These are phyloP conservation scores for Euryodendron excelsum DNA, from an alignment of 148 eudicot genomes.

Conservation along the genomic window DNA sequence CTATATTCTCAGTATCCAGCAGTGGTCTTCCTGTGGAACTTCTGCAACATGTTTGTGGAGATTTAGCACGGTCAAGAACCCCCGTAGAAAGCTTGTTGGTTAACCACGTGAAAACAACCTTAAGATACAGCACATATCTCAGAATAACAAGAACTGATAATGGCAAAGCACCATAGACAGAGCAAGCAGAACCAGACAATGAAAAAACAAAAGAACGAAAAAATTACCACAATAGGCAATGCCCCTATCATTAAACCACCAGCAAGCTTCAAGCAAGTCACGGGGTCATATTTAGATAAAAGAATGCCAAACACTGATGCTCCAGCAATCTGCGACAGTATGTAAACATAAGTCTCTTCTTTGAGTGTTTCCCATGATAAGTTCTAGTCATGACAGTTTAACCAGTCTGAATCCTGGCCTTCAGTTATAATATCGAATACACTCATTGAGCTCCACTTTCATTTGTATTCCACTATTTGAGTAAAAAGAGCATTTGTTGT, in stretches of 20 bases:
- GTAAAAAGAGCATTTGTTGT: background rate
- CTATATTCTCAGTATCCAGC: conserved; percentile 45
- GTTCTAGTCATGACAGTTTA: background rate
- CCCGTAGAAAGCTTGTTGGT: conserved; percentile 83
- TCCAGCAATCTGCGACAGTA: conserved; percentile 69
- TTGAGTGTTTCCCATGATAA: background rate
- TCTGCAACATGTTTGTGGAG: conserved; percentile 46
- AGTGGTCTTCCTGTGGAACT: conserved; percentile 28
- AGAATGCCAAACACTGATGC: conserved; percentile 86
- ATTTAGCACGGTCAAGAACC: conserved; percentile 78
- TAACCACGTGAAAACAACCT: conserved; percentile 75
- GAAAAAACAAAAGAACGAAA: background rate
- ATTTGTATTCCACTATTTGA: background rate
- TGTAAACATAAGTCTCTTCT: conserved; percentile 15
- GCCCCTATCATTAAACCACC: conserved; percentile 79
- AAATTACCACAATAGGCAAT: conserved; percentile 65
- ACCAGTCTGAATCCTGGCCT: background rate
- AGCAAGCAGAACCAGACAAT: background rate
- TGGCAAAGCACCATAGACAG: background rate
- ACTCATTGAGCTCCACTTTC: background rate
- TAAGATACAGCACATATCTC: conserved; percentile 19
- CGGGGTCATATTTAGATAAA: conserved; percentile 77
- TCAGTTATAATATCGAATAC: background rate
- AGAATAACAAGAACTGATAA: background rate
- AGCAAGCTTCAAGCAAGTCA: conserved; percentile 80